These are phyloP conservation scores for Chenopodium quinoa DNA, from an alignment of 148 eudicot genomes.

Conservation along the genomic window DNA sequence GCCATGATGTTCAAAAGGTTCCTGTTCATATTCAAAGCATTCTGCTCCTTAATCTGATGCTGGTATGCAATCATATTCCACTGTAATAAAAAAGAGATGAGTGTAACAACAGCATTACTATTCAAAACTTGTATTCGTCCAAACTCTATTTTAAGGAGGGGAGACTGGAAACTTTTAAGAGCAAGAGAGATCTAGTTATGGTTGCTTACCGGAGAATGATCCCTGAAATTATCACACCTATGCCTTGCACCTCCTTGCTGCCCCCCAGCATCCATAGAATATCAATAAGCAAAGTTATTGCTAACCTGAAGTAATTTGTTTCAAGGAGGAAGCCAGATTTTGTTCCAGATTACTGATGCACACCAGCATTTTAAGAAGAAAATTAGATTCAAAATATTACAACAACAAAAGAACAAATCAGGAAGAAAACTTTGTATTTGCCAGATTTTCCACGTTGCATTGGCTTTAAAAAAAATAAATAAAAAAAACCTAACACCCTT, in stretches of 20 bases:
- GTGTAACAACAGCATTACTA: not conserved
- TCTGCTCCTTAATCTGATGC: constrained; percentile 59
- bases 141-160: not conserved
- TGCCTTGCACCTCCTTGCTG: constrained; percentile 50
- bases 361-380: not conserved
- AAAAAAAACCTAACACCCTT: not conserved
- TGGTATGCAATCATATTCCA: constrained; percentile 53
- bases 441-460: not conserved
- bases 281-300: not conserved
- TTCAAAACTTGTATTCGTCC: not conserved
- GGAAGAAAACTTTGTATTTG: not conserved
- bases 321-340: not conserved
- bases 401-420: not conserved
- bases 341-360: constrained; percentile 1
- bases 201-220: constrained; percentile 33
- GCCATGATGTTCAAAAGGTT: constrained; percentile 50
- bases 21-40: constrained; percentile 38
- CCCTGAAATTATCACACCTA: constrained; percentile 43
- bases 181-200: not conserved
- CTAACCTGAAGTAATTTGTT: constrained; percentile 1
- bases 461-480: not conserved
- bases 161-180: not conserved
- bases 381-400: not conserved
- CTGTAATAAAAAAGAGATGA: constrained; percentile 36
- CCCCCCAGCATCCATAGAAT: constrained; percentile 53